phyloP scores from a whole-genome alignment of 768 basidiomycete genomes.

The Russula foetens region DNA sequence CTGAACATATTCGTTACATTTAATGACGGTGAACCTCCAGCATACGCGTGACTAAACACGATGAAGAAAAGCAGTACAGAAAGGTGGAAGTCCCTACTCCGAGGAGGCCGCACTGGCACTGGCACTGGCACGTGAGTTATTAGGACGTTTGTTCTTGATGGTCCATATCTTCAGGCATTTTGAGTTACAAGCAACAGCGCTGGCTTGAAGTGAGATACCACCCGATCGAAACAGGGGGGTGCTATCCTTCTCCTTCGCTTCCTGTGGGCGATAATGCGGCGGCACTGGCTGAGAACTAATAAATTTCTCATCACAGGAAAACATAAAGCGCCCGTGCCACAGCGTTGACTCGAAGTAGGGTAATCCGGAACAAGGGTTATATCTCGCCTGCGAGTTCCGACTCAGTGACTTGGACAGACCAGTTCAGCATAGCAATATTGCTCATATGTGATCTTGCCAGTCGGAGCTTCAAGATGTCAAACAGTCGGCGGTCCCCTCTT shows the following conservation, averaged over 20 bases:
- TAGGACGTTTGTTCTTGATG: neutral
- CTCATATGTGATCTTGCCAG: neutral
- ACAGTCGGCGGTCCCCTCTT: neutral
- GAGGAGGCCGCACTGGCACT: neutral
- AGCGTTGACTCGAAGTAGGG: neutral
- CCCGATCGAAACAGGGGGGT: too few relatives aligned
- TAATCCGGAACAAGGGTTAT: neutral
- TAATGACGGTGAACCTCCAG: neutral
- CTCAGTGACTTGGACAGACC: neutral
- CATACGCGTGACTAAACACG: neutral
- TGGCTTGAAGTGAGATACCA: too few relatives aligned
- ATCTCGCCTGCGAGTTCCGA: neutral
- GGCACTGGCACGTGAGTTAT: too few relatives aligned
- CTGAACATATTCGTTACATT: neutral
- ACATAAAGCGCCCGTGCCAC: neutral
- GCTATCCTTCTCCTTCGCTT: too few relatives aligned
- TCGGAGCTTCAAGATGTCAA: neutral
- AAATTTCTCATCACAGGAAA: neutral
- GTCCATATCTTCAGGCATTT: neutral
- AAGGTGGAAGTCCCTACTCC: too few relatives aligned
- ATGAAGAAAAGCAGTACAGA: too few relatives aligned
- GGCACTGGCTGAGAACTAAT: neutral
- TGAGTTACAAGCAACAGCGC: too few relatives aligned
- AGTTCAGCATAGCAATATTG: neutral
- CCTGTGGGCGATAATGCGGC: neutral